Evolutionary conservation across 495 filamentous ascomycete genomes (phyloP).

Genomic region (Cenococcum geophilum): DNA sequence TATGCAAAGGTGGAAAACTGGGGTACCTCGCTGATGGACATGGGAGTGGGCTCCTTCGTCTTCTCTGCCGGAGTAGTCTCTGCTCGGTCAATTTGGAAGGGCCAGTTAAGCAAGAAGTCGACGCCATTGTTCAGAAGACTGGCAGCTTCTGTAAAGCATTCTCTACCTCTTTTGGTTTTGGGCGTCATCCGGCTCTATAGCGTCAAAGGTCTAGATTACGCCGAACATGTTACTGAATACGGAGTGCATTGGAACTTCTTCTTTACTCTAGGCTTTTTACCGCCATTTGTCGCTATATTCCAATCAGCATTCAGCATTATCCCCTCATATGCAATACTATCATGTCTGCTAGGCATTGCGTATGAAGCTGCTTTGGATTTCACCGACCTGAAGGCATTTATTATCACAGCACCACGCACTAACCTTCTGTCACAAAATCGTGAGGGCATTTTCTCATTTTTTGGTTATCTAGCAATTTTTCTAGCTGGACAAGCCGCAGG

Average conservation of each 20-base stretch:
- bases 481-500: slow-evolving; percentile 80
- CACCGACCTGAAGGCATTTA: slow-evolving; percentile 71
- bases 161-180: slow-evolving; percentile 73
- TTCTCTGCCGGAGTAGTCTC: slow-evolving; percentile 93
- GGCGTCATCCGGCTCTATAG: slow-evolving; percentile 76
- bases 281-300: slow-evolving; percentile 84
- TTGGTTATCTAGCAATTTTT: slow-evolving; percentile 93
- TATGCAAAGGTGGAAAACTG: slow-evolving; percentile 98
- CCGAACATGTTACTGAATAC: slow-evolving; percentile 96
- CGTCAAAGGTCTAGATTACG: slow-evolving; percentile 92
- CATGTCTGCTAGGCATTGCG: slow-evolving; percentile 53
- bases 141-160: slow-evolving; percentile 62
- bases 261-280: slow-evolving; percentile 86
- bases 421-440: slow-evolving; percentile 64
- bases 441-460: slow-evolving; percentile 88
- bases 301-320: slow-evolving; percentile 56
- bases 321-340: slow-evolving; percentile 67
- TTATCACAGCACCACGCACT: slow-evolving; percentile 73
- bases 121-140: slow-evolving; percentile 50
- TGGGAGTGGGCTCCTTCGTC: slow-evolving; percentile 96
- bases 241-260: slow-evolving; percentile 99
- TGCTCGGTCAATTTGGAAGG: slow-evolving; percentile 76
- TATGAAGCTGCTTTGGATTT: slow-evolving; percentile 74
- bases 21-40: slow-evolving; percentile 97
- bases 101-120: slow-evolving; percentile 42